These are phyloP conservation scores for Penicillium cosmopolitanum DNA, from an alignment of 495 filamentous ascomycete species.

Conservation along the genomic window DNA sequence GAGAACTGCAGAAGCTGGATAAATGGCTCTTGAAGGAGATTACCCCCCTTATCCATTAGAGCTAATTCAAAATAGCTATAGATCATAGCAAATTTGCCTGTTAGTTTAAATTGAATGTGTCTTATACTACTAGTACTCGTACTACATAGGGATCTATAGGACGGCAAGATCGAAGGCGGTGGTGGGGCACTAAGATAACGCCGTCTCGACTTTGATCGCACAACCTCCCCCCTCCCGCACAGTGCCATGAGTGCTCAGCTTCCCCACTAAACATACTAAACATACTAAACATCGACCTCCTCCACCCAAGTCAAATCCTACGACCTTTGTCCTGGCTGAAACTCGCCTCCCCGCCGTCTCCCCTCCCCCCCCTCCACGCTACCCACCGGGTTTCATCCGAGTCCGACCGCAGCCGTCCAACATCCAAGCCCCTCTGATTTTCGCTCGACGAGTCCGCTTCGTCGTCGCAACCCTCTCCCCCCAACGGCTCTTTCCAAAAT, in stretches of 20 bases:
- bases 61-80: too few relatives aligned
- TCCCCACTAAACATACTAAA: conserved; percentile 23
- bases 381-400: background rate
- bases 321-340: background rate
- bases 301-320: conserved; percentile 4
- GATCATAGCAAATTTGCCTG: too few relatives aligned
- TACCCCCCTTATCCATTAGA: too few relatives aligned
- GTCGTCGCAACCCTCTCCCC: conserved; percentile 21
- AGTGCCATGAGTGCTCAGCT: conserved; percentile 39
- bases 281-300: conserved; percentile 1
- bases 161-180: conserved; percentile 12
- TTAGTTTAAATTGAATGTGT: too few relatives aligned
- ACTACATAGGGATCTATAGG: too few relatives aligned
- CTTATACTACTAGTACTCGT: too few relatives aligned
- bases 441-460: conserved; percentile 34
- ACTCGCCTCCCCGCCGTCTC: conserved; percentile 6
- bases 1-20: too few relatives aligned
- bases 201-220: conserved; percentile 38
- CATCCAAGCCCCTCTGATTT: conserved; percentile 16
- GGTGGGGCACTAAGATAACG: conserved; percentile 27
- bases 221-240: conserved; percentile 43
- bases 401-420: conserved; percentile 9
- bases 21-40: too few relatives aligned
- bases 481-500: conserved; percentile 26
- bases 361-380: conserved; percentile 9